Conservation (phyloP, 805 yeast genomes). For the Deakozyma indianensis region DNA sequence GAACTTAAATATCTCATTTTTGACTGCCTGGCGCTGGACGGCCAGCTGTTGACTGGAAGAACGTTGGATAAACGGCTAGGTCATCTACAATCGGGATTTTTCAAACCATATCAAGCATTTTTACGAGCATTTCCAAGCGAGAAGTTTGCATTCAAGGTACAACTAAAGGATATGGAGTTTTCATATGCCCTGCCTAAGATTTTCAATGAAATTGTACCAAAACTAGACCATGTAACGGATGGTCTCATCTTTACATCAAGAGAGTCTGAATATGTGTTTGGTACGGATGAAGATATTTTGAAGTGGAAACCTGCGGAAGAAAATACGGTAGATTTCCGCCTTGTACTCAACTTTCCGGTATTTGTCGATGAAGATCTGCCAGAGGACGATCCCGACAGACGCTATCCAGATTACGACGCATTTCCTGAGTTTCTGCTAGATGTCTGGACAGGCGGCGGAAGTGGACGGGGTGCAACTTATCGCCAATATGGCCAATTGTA, state of each 20-base stretch:
- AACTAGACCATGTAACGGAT: constrained; percentile 77
- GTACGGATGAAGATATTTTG: constrained; percentile 73
- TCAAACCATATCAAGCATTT: constrained; percentile 65
- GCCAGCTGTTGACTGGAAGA: constrained; percentile 51
- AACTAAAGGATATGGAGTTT: constrained; percentile 77
- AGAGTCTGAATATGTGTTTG: constrained; percentile 71
- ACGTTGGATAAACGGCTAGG: constrained; percentile 74
- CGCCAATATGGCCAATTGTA: constrained; percentile 52
- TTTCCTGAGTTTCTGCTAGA: constrained; percentile 55
- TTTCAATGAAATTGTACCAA: constrained; percentile 48
- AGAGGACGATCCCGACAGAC: constrained; percentile 17
- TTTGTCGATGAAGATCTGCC: constrained; percentile 51
- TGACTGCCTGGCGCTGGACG: constrained; percentile 80
- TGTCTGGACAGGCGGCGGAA: constrained; percentile 61
- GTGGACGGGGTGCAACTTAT: constrained; percentile 25
- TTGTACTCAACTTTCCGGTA: constrained; percentile 45
- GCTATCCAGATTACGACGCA: constrained; percentile 65
- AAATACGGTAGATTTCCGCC: constrained; percentile 79
- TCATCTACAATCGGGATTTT: constrained; percentile 66
- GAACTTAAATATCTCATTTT: constrained; percentile 68
- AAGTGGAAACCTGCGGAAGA: constrained; percentile 98
- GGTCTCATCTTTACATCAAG: constrained; percentile 91
- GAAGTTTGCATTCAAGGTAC: constrained; percentile 77
- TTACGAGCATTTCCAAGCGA: constrained; percentile 59
- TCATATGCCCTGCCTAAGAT: constrained; percentile 68